Evolutionary conservation across 805 yeast species (phyloP).

Genomic region (Blastobotrys terrestris): DNA sequence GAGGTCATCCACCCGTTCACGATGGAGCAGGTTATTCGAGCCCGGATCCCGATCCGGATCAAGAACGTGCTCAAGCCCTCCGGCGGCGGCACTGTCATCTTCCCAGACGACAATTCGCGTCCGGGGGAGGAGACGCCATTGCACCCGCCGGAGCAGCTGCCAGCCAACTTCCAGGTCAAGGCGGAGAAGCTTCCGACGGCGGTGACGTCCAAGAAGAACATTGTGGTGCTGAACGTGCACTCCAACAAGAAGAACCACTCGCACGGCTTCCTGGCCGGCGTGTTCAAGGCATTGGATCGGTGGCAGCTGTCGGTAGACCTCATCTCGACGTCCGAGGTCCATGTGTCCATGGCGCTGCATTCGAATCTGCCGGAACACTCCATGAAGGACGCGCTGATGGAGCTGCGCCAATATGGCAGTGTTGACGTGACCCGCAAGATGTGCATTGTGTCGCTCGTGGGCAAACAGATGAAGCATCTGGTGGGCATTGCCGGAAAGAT

Average conservation of each 20-base stretch:
- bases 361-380: constrained; percentile 55
- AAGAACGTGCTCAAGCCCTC: constrained; percentile 90
- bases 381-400: constrained; percentile 67
- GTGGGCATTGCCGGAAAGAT: constrained; percentile 96
- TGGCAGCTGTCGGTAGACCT: constrained; percentile 86
- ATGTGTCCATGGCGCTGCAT: constrained; percentile 95
- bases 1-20: constrained; percentile 98
- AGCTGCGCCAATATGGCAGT: constrained; percentile 72
- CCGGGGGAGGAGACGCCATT: constrained; percentile 90
- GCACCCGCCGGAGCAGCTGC: constrained; percentile 68
- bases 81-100: constrained; percentile 92
- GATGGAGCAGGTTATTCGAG: constrained; percentile 97
- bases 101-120: constrained; percentile 82
- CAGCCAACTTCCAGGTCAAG: constrained; percentile 31
- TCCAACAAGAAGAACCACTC: constrained; percentile 88
- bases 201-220: constrained; percentile 88
- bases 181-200: constrained; percentile 67
- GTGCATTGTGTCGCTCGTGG: constrained; percentile 91
- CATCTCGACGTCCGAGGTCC: constrained; percentile 95
- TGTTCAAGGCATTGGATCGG: constrained; percentile 79
- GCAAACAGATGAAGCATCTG: constrained; percentile 93
- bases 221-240: constrained; percentile 87
- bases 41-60: constrained; percentile 92
- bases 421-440: constrained; percentile 84
- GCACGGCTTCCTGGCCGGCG: constrained; percentile 90